Evolutionary conservation across 2,329 filamentous ascomycete species (phyloP), one percentile per base, ranked within the genome.

Genomic region (Aspergillus phoenicis): DNA sequence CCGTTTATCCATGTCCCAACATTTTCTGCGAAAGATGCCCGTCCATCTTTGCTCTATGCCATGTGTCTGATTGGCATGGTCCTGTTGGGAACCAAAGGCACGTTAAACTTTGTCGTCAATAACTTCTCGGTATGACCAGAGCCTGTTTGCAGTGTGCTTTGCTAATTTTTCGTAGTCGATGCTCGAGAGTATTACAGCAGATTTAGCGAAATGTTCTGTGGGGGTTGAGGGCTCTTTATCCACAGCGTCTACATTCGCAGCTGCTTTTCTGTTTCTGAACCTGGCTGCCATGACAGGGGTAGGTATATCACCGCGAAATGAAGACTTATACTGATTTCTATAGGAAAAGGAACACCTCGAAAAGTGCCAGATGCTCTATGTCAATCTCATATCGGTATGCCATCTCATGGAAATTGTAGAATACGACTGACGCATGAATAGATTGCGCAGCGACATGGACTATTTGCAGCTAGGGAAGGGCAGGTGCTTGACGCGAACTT

Each of bases 21-120:
- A 0, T 85, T 84, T 62, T 80, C 78, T 13, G 81, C 82, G 1
- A 81, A 80, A 54, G 79, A 79, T 47, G 79, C 81, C 4, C 77
- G 78, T 20, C 73, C 75, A 22, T 76, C 81, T 8, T 69, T 84
- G 17, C 70, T 84, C 0, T 80, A 84, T 52, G 78, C 78, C 22
- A 84, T 85, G 80, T 84, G 81, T 64, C 75, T 84, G 13, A 81
- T 84, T 36, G 83, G 83, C 4, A 75, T 84, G 66, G 80, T 81
- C 53, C 78, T 84, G 54, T 67, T 84, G 41, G 82, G 81, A 8
- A 84, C 82, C 1, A 82, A 80, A 48, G 82, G 82, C 10, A 81
- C 82, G 10, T 78, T 80, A 0, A 78, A 75, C 30, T 85, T 84
- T 67, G 81, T 83, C 8, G 76, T 76, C 6, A 75, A 74, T 39